These are phyloP conservation scores for Haplosporangium gracile DNA, from an alignment of 192 early-diverging fungal species.

Conservation along the genomic window DNA sequence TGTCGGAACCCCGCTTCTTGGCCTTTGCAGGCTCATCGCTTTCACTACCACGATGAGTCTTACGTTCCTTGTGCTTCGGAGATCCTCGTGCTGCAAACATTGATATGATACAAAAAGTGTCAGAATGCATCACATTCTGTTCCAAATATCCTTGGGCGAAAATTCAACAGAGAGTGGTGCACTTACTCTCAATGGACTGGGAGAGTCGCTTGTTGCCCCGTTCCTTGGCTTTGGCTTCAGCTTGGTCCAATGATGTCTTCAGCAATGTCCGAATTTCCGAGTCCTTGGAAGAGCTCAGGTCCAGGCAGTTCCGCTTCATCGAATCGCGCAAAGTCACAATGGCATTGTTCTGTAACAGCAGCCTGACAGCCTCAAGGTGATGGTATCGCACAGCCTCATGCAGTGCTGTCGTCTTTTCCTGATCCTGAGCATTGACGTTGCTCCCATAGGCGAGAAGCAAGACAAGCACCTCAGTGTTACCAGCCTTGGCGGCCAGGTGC, in stretches of 20 bases:
- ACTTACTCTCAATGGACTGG: conserved; percentile 38
- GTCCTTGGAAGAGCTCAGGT: conserved; percentile 60
- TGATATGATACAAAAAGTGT: not conserved
- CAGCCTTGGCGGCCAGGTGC: conserved; percentile 74
- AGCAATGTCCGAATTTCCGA: conserved; percentile 36
- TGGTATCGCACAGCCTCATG: conserved; percentile 73
- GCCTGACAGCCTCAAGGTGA: conserved; percentile 56
- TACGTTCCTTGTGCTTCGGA: conserved; percentile 45
- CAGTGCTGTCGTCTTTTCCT: conserved; percentile 70
- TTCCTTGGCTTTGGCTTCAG: conserved; percentile 53
- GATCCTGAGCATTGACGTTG: conserved; percentile 71
- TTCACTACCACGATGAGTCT: conserved; percentile 41
- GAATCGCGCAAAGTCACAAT: conserved; percentile 64
- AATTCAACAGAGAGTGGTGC: too few relatives aligned
- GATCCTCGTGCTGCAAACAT: conserved; percentile 21
- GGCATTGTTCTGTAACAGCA: conserved; percentile 62
- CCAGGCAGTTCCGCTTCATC: conserved; percentile 64
- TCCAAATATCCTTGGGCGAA: not conserved
- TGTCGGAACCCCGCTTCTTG: conserved; percentile 31
- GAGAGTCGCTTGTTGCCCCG: conserved; percentile 45
- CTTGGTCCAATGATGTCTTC: conserved; percentile 38
- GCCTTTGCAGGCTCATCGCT: conserved; percentile 22
- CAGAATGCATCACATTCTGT: not conserved
- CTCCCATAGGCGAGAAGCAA: conserved; percentile 69
- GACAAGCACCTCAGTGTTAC: conserved; percentile 58